Percentiles rank a stretch among this genome's conserved stretches.
These are phyloP conservation scores for Penicillium paxilli DNA, from an alignment of 495 filamentous ascomycete species.

Conservation along the genomic window DNA sequence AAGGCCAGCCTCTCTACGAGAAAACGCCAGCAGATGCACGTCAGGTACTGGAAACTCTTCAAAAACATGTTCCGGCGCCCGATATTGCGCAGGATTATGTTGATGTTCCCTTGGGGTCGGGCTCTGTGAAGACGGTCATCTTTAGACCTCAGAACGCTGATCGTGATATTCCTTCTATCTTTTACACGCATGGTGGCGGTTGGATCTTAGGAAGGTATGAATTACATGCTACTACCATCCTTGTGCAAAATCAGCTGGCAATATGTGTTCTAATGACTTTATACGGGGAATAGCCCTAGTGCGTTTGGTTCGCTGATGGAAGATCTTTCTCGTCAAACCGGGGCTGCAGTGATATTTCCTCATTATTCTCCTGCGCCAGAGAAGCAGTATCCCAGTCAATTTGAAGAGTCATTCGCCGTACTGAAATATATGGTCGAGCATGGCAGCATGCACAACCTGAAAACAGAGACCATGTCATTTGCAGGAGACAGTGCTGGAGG, in stretches of 20 bases:
- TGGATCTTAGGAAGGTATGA: neutral
- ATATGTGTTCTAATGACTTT: neutral
- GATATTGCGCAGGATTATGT: neutral
- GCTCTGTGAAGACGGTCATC: neutral
- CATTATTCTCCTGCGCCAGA: neutral
- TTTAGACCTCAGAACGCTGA: neutral
- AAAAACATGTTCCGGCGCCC: neutral
- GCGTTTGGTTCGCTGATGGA: neutral
- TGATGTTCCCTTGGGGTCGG: neutral
- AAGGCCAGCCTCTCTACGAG: neutral
- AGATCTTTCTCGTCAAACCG: neutral
- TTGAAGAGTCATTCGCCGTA: slow-evolving; percentile 1
- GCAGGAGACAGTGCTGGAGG: slow-evolving; percentile 3
- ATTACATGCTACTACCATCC: neutral
- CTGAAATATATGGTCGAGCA: neutral
- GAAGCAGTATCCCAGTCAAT: slow-evolving; percentile 6
- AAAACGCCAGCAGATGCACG: slow-evolving; percentile 1
- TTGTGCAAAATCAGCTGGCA: no score
- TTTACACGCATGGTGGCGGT: slow-evolving; percentile 1
- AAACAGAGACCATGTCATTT: neutral
- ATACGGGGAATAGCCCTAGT: neutral
- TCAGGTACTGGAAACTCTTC: neutral
- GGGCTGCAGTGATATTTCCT: neutral
- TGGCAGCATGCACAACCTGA: neutral
- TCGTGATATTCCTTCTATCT: neutral